Evolutionary conservation across 208 protist species (phyloP).

Genomic region (Wallacemonas sp.): DNA sequence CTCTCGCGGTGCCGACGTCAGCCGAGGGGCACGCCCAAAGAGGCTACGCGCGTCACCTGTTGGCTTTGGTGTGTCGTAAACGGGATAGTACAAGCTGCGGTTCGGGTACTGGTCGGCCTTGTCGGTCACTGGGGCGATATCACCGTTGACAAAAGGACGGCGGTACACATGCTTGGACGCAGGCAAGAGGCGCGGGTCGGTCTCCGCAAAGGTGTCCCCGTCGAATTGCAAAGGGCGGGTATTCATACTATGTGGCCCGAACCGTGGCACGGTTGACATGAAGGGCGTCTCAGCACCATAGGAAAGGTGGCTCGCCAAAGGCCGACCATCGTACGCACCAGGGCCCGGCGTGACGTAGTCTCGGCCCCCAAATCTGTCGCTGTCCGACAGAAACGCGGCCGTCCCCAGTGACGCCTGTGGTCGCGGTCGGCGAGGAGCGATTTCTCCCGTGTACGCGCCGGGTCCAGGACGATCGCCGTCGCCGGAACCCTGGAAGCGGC

Average conservation of each 20-base stretch:
- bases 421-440: conserved; percentile 63
- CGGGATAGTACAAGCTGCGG: conserved; percentile 52
- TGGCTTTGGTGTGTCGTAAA: conserved; percentile 77
- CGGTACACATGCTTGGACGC: conserved; percentile 1
- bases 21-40: conserved; percentile 32
- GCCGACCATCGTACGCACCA: conserved; percentile 51
- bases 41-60: conserved; percentile 40
- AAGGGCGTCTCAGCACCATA: conserved; percentile 63
- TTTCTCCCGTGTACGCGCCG: conserved; percentile 71
- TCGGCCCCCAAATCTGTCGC: conserved; percentile 39
- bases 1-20: background rate
- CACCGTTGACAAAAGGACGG: conserved; percentile 33
- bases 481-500: conserved; percentile 33
- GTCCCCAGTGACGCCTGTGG: conserved; percentile 27
- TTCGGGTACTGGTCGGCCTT: conserved; percentile 9
- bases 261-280: conserved; percentile 58
- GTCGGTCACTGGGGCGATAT: conserved; percentile 14
- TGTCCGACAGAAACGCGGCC: conserved; percentile 55
- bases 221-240: conserved; percentile 9
- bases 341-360: conserved; percentile 46
- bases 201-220: conserved; percentile 9
- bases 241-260: conserved; percentile 29
- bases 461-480: conserved; percentile 54
- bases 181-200: conserved; percentile 9
- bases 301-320: conserved; percentile 27